These are phyloP conservation scores for Emergomyces pasteurianus DNA, from an alignment of 2,329 filamentous ascomycete species.

Conservation along the genomic window DNA sequence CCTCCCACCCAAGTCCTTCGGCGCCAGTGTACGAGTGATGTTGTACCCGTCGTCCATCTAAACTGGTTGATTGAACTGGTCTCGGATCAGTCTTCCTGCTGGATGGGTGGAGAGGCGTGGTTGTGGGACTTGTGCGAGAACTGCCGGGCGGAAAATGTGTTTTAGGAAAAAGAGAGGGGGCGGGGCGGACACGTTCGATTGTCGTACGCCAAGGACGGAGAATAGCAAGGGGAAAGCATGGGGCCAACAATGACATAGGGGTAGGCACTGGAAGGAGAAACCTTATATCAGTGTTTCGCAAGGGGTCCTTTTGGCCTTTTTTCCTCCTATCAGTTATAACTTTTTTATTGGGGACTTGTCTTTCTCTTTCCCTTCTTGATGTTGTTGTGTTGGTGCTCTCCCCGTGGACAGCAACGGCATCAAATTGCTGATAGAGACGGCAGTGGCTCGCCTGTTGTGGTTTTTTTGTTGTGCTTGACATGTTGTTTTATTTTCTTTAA, in stretches of 20 bases:
- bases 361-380: neutral
- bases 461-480: neutral
- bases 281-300: slow-evolving; percentile 1
- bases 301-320: neutral
- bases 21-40: slow-evolving; percentile 92
- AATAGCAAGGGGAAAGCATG: too few relatives aligned
- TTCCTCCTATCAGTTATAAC: neutral
- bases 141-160: neutral
- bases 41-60: slow-evolving; percentile 98
- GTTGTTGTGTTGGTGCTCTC: neutral
- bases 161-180: neutral
- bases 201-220: neutral
- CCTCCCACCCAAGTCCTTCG: slow-evolving; percentile 92
- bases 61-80: slow-evolving; percentile 22
- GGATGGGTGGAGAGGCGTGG: neutral
- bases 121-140: neutral
- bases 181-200: neutral
- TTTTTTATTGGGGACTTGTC: neutral
- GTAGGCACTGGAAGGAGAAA: neutral
- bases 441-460: neutral
- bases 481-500: neutral
- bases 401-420: neutral
- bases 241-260: neutral
- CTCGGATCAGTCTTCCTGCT: slow-evolving; percentile 1
- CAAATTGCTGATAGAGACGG: neutral